These are phyloP conservation scores for Leishmania gerbilli DNA, from an alignment of 208 protist genomes.

Conservation along the genomic window DNA sequence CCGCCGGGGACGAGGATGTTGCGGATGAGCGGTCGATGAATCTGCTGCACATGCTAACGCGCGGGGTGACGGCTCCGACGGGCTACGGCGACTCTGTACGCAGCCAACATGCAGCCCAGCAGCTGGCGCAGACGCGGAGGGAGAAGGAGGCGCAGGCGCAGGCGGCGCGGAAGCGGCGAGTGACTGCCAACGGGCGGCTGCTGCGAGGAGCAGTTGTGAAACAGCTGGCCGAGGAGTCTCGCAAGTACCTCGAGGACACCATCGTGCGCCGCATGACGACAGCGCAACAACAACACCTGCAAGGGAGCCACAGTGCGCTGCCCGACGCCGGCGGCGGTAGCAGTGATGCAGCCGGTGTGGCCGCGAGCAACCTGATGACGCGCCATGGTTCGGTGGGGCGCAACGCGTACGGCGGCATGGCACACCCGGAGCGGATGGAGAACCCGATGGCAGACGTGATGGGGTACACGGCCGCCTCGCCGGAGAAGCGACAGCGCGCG, in stretches of 20 bases:
- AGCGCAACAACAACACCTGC: slow-evolving; percentile 32
- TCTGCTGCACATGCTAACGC: slow-evolving; percentile 73
- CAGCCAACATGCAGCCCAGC: slow-evolving; percentile 39
- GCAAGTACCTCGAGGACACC: slow-evolving; percentile 67
- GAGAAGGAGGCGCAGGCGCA: slow-evolving; percentile 13
- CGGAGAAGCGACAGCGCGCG: slow-evolving; percentile 5
- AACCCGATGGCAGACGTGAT: slow-evolving; percentile 9
- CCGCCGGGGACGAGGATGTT: slow-evolving; percentile 1
- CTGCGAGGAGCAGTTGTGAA: slow-evolving; percentile 56
- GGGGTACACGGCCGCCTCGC: slow-evolving; percentile 4
- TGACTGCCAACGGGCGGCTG: slow-evolving; percentile 32
- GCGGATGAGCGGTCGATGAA: slow-evolving; percentile 39
- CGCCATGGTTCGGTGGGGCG: not conserved
- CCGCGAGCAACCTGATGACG: not conserved
- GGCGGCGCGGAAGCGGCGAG: slow-evolving; percentile 21
- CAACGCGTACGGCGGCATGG: slow-evolving; percentile 18
- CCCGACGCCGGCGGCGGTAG: not conserved
- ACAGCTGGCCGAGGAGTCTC: slow-evolving; percentile 67
- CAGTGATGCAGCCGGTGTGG: not conserved
- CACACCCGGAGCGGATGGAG: slow-evolving; percentile 11
- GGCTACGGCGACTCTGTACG: slow-evolving; percentile 60
- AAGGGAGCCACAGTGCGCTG: not conserved
- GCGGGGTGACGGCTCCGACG: slow-evolving; percentile 47
- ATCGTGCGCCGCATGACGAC: slow-evolving; percentile 66
- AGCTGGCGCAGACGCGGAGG: slow-evolving; percentile 27